Conservation (phyloP, 805 yeast genomes). For the Saccharomycopsis vini region DNA sequence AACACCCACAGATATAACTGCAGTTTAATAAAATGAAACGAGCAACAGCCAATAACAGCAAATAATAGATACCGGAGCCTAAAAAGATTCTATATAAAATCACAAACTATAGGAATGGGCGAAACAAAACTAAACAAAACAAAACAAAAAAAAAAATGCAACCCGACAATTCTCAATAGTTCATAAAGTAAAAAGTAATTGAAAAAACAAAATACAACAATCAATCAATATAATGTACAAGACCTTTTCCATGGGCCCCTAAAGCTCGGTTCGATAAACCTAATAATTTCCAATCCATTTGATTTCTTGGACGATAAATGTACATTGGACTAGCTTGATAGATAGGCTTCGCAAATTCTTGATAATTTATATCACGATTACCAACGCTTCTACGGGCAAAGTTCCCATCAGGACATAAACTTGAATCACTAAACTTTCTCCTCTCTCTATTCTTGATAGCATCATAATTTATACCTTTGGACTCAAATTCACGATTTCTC, state of each 20-base stretch:
- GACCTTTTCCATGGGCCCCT: constrained; percentile 12
- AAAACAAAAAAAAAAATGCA: neutral
- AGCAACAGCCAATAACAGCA: too few species aligned
- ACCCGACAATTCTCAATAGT: too few species aligned
- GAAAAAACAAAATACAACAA: constrained; percentile 20
- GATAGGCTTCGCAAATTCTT: constrained; percentile 9
- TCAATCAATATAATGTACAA: constrained; percentile 19
- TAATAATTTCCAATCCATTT: constrained; percentile 19
- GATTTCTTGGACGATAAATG: constrained; percentile 18
- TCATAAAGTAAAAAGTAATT: too few species aligned
- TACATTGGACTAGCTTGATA: constrained; percentile 17
- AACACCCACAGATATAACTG: too few species aligned
- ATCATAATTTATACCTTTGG: neutral
- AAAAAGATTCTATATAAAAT: too few species aligned
- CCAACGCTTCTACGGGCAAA: too few species aligned
- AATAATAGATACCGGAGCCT: too few species aligned
- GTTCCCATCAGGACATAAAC: too few species aligned
- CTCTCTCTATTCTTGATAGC: too few species aligned
- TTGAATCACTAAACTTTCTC: too few species aligned
- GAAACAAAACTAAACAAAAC: neutral
- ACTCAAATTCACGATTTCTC: constrained; percentile 3
- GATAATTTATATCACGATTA: neutral
- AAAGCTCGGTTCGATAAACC: constrained; percentile 17
- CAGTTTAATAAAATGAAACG: too few species aligned
- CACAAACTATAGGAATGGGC: too few species aligned